Percentiles rank a stretch among this genome's conserved stretches.
phyloP scores from a whole-genome alignment of 768 basidiomycete species.

The Russula olivacea region DNA sequence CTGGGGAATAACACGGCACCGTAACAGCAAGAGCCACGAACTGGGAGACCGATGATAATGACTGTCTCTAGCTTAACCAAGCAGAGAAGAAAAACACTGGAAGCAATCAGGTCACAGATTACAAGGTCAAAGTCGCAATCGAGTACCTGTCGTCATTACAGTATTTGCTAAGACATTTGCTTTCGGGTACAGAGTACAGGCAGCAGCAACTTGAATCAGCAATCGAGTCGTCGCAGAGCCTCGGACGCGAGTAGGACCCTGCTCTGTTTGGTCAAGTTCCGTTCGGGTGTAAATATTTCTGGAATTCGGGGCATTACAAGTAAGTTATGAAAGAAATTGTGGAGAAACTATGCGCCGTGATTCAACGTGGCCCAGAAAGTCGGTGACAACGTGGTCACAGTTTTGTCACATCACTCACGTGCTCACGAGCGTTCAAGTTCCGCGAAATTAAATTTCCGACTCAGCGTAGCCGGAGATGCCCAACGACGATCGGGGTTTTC shows the following conservation, averaged over 20 bases:
- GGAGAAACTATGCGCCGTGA: no score
- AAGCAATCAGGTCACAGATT: background rate
- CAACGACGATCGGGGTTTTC: background rate
- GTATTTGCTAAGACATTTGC: background rate
- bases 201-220: background rate
- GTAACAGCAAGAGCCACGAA: background rate
- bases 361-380: no score
- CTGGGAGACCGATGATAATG: background rate
- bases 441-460: background rate
- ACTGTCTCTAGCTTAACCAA: background rate
- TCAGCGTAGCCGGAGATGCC: background rate
- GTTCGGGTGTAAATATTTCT: background rate
- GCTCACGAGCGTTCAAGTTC: background rate
- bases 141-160: background rate
- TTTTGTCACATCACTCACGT: no score
- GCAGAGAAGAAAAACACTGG: background rate
- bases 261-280: background rate
- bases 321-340: background rate
- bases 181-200: background rate
- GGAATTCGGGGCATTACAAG: background rate
- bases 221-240: background rate
- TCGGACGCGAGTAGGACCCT: background rate
- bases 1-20: background rate
- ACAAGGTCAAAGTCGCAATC: background rate
- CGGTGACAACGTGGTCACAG: no score